A percentile compares a stretch with the other conserved stretches of the same genome.
These are phyloP conservation scores for Chaetomiaceae sp. DNA, from an alignment of 2,329 filamentous ascomycete genomes.

Conservation along the genomic window DNA sequence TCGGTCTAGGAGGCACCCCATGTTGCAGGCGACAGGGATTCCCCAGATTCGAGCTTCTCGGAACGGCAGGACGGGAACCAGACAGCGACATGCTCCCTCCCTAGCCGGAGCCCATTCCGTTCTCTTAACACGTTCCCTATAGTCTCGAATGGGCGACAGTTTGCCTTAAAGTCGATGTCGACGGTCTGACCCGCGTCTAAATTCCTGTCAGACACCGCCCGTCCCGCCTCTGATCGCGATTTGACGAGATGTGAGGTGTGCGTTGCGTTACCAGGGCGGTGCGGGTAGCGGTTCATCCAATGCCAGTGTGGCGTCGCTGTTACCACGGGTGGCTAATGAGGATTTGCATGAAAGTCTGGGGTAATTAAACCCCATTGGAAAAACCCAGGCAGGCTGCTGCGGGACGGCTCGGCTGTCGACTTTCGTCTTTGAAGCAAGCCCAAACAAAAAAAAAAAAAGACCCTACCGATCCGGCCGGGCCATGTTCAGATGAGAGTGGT, in stretches of 20 bases:
- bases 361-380: background rate
- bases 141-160: background rate
- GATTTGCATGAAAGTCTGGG: conserved; percentile 6
- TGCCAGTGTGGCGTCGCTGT: conserved; percentile 5
- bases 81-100: too few species aligned
- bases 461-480: too few species aligned
- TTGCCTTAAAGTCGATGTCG: background rate
- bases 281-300: conserved; percentile 22
- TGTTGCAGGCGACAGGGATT: conserved; percentile 15
- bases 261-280: conserved; percentile 17
- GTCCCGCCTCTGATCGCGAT: conserved; percentile 15
- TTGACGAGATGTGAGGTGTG: conserved; percentile 18
- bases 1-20: background rate
- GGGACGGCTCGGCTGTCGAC: conserved; percentile 25
- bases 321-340: conserved; percentile 5
- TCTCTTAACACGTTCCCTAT: background rate
- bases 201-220: conserved; percentile 7
- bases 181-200: background rate
- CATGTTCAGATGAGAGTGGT: background rate
- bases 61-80: conserved; percentile 2
- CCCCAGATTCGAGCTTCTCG: conserved; percentile 17
- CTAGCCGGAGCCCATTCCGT: too few species aligned
- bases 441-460: too few species aligned
- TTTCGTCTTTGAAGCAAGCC: background rate
- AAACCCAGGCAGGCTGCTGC: background rate